phyloP scores from a whole-genome alignment of 352 stramenopile species.

The Phytopythium ostracodes region DNA sequence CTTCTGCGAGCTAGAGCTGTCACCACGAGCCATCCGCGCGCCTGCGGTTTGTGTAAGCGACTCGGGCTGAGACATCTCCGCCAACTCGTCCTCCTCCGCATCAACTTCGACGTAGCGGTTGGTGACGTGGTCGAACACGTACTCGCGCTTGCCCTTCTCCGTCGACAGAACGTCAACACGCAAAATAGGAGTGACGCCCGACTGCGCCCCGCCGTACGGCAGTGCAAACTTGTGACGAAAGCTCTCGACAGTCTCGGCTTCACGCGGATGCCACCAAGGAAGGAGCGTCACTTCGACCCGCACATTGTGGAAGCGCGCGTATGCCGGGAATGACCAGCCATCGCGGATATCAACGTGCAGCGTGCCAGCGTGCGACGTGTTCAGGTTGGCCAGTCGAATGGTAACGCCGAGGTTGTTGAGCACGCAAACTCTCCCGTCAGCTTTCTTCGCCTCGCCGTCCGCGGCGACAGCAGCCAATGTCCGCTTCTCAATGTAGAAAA shows the following conservation, averaged over 20 bases:
- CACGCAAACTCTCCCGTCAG: slow-evolving; percentile 82
- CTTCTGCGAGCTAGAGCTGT: slow-evolving; percentile 50
- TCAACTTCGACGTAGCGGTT: slow-evolving; percentile 87
- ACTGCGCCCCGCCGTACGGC: slow-evolving; percentile 80
- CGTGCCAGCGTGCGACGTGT: slow-evolving; percentile 77
- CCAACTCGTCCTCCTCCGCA: slow-evolving; percentile 48
- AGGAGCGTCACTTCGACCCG: slow-evolving; percentile 78
- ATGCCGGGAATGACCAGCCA: slow-evolving; percentile 79
- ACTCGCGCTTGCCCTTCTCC: slow-evolving; percentile 71
- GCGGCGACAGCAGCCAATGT: slow-evolving; percentile 71
- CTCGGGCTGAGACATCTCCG: slow-evolving; percentile 23
- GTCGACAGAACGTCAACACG: slow-evolving; percentile 69
- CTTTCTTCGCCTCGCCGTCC: slow-evolving; percentile 79
- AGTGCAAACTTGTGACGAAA: slow-evolving; percentile 79
- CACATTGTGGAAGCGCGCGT: slow-evolving; percentile 84
- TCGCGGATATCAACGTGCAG: slow-evolving; percentile 81
- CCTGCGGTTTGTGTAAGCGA: slow-evolving; percentile 14
- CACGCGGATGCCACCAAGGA: slow-evolving; percentile 83
- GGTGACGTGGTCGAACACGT: slow-evolving; percentile 81
- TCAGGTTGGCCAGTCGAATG: slow-evolving; percentile 85
- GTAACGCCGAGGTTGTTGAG: slow-evolving; percentile 86
- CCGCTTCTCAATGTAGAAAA: slow-evolving; percentile 70
- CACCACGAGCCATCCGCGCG: slow-evolving; percentile 30
- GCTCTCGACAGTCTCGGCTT: slow-evolving; percentile 65
- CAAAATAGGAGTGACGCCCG: slow-evolving; percentile 83